A percentile compares a stretch with the other conserved stretches of the same genome.
Conservation (phyloP, 192 early-diverging fungal species). For the Gamsiella multidivaricata region DNA sequence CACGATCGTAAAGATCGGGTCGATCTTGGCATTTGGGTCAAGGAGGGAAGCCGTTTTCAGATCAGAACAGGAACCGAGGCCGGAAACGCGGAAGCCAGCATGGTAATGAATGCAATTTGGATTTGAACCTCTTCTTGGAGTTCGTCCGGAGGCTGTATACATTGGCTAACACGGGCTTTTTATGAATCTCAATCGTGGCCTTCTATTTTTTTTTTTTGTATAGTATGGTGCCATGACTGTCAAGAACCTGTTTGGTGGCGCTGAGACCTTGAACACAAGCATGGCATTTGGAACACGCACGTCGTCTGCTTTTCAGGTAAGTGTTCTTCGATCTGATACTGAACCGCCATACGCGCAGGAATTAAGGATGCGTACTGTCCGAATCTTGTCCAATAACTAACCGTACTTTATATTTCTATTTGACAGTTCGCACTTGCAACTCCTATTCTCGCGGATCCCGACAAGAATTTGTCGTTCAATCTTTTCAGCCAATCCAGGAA, state of each 20-base stretch:
- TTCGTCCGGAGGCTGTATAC: no score
- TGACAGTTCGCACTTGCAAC: constrained; percentile 68
- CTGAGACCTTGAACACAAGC: constrained; percentile 80
- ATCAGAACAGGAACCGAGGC: constrained; percentile 91
- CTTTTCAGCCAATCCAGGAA: constrained; percentile 74
- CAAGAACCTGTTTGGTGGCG: constrained; percentile 90
- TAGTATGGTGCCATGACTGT: constrained; percentile 70
- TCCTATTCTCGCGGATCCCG: constrained; percentile 81
- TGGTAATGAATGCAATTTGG: constrained; percentile 69
- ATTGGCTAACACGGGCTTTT: no score
- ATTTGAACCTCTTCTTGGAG: no score
- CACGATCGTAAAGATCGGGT: constrained; percentile 59
- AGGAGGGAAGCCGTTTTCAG: constrained; percentile 78
- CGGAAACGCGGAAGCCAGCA: constrained; percentile 87
- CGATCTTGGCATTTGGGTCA: constrained; percentile 78
- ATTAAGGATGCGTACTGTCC: no score
- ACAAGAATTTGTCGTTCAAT: constrained; percentile 69
- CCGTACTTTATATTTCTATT: constrained; percentile 21
- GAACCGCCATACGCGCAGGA: no score
- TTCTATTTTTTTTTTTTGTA: no score
- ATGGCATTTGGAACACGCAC: constrained; percentile 83
- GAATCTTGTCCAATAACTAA: background rate
- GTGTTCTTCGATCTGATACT: background rate
- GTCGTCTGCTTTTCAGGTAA: constrained; percentile 63
- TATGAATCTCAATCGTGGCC: no score